phyloP scores from a whole-genome alignment of 2,329 filamentous ascomycete species.

The Fusarium annulatum region DNA sequence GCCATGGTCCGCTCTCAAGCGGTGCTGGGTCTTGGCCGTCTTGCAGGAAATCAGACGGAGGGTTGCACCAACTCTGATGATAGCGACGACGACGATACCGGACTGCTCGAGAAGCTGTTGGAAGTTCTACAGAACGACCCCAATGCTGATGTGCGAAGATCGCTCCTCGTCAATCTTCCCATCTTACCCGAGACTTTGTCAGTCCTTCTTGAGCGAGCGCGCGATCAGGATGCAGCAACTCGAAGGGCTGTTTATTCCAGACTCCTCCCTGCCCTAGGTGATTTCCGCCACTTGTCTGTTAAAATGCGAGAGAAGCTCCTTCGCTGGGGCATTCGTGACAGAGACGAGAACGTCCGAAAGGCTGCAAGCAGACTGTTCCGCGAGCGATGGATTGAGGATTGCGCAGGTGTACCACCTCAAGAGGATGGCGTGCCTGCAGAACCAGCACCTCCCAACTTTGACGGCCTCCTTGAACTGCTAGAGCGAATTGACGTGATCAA shows the following conservation, averaged over 20 bases:
- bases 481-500: conserved; percentile 95
- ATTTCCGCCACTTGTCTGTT: conserved; percentile 92
- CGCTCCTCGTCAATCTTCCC: conserved; percentile 89
- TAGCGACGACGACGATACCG: conserved; percentile 74
- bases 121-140: conserved; percentile 94
- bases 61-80: conserved; percentile 76
- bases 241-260: conserved; percentile 87
- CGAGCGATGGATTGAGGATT: conserved; percentile 98
- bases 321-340: conserved; percentile 92
- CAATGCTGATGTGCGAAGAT: conserved; percentile 90
- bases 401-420: conserved; percentile 74
- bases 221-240: conserved; percentile 88
- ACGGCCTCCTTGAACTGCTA: conserved; percentile 88
- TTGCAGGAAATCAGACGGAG: conserved; percentile 82
- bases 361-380: conserved; percentile 90
- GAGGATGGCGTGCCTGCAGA: conserved; percentile 67
- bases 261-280: conserved; percentile 86
- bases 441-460: conserved; percentile 74
- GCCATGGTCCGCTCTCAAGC: conserved; percentile 92
- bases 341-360: conserved; percentile 93
- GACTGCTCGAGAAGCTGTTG: conserved; percentile 83
- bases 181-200: conserved; percentile 84
- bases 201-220: conserved; percentile 87
- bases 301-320: conserved; percentile 96
- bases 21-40: conserved; percentile 85